Base-by-base conservation (phyloP, 441 rosid genomes). In the Mallotus japonicus region DNA sequence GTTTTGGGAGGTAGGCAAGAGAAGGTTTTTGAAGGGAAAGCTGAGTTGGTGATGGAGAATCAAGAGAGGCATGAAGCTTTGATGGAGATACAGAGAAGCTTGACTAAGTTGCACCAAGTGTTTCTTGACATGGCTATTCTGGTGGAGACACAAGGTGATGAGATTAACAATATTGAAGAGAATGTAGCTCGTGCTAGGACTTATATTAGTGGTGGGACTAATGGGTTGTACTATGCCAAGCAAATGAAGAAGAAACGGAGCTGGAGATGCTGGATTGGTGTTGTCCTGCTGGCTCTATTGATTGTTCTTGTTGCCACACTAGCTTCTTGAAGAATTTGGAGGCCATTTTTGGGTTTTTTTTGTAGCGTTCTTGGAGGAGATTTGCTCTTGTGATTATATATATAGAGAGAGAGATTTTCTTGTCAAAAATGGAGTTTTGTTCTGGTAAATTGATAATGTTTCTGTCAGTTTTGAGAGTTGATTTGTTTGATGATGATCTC, bases 81-180 rank as follows among this genome's bases (percentile, higher is more conserved):
- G 73, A 73, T 79, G 78, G 85, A 84, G 62, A 59, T 81, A 24
- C 82, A 82, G 57, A 81, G 78, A 77, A 86, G 86, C 78, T 64
- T 82, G 78, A 80, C 78, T 47, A 81, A 82, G 81, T 71, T 86
- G 82, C 85, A 84, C 54, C 78, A 73, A 65, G 74, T 84, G 68
- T 84, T 86, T 54, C 83, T 82, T 58, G 86, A 84, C 68, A 84
- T 86, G 89, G 86, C 85, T 22, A 80, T 82, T 42, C 46, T 84
- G 68, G 85, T 86, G n/a, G 85, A 84, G 79, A 67, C 65, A 17
- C 87, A 84, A 47, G 87, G 86, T 10, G 78, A 79, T 62, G 64
- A 79, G 61, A 70, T 84, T 13, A 55, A 76, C 47, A 70, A 73
- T 14, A 79, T 84, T 50, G 78, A 81, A 73, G 75, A 77, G 55